Evolutionary conservation across 2,329 filamentous ascomycete species (phyloP), one percentile per base, ranked within the genome.

Genomic region (Aureobasidium sp.): DNA sequence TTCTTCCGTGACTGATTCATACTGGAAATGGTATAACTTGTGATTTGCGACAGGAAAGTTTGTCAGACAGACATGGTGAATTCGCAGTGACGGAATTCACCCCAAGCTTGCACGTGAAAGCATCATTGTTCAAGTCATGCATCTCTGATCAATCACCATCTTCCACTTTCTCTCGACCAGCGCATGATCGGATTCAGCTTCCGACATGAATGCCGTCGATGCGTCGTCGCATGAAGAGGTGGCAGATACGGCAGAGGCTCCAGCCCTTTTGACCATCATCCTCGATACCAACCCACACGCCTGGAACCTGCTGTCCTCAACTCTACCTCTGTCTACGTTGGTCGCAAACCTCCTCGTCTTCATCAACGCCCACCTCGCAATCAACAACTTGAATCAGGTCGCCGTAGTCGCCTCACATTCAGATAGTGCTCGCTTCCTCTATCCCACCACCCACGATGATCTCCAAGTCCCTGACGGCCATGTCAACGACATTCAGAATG

Each of bases 231-330:
- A 83, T 72, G 79, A 80, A 64, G 64, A 69, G 69, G 33, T 59
- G 20, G 33, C 54, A 31, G 54, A 48, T 16, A 59, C 45, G n/a
- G 23, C 31, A 6, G 53, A 86, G 45, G 81, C 88, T 15, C 93
- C 96, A 0, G 97, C 95, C 18, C 90, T 99, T 42, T 89, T 98
- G 61, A 92, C 94, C 71, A 91, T 99, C 74, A 87, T 99, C 74
- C 88, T 99, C 82, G 96, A 99, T 82, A 98, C 95, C 31, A 99
- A 99, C 77, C 96, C 96, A 3, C 92, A 95, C 72, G 95, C 96
- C 72, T 97, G 96, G 96, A 90, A 93, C 9, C 86, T 93, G 67
- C 88, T 98, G 51, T 85, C 90, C 67, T 81, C 89, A 65, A 88
- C 88, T 38, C 89, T 98, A 10, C 90, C 95, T 33, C 88, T 99